Base-by-base conservation (phyloP, 2,329 filamentous ascomycete genomes). In the Fusarium sp. region DNA sequence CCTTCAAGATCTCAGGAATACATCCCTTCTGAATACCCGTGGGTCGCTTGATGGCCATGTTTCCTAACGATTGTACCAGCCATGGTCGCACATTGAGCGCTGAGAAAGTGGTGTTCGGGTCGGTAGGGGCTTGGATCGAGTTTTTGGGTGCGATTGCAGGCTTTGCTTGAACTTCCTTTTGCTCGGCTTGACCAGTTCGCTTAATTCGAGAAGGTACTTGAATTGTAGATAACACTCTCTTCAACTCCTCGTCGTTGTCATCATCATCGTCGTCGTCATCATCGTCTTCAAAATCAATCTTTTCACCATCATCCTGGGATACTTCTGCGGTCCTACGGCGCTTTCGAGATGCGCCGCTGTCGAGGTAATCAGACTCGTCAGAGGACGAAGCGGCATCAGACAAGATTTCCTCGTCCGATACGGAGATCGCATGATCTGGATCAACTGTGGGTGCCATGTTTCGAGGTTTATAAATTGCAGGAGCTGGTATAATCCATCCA, bases 21-120 rank as follows among this genome's bases (percentile, higher is more conserved):
- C 93, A 97, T 55, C 90, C 91, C 76, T 92, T 93, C 76, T 99
- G 96, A 84, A 99, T 98, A 18, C 92, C 91, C 0, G 96, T 99
- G 0, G 96, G 96, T 61, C 91, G 87, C 77, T 89, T 92, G 78
- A 99, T 98, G 30, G 94, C 93, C 87, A 90, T 88, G 76, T 88
- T 89, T 57, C 81, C 81, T 47, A 99, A 85, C 2, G 95, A 95
- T 66, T 91, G 89, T 3, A 97, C 90, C 6, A 99, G 89, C 96
- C 96, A 99, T 79, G 93, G 93, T 40, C 89, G 87, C 46, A 97
- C 90, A 53, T 88, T 84, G 54, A 98, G 82, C 14, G 89, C 88
- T 20, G 90, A 87, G 77, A 97, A 97, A 11, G 87, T 92, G 20
- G 87, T 83, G 77, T 89, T 85, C 50, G 83, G 81, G 73, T 89